Evolutionary conservation across 805 yeast species (phyloP).

Genomic region (Saccharomycopsis fibuligera): DNA sequence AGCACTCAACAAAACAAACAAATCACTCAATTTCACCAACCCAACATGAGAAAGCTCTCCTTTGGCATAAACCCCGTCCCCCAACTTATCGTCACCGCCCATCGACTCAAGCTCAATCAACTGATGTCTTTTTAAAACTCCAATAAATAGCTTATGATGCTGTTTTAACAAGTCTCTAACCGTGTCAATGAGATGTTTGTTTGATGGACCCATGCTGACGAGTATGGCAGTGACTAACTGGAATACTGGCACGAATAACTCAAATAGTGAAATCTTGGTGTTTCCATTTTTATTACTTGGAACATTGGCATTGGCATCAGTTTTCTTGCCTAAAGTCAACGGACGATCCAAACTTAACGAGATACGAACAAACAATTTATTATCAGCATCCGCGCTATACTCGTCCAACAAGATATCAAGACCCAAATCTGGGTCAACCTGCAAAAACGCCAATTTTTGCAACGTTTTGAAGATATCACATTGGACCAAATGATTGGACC

Average conservation of each 20-base stretch:
- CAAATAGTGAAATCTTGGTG: constrained; percentile 47
- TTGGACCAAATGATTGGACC: constrained; percentile 72
- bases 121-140: constrained; percentile 56
- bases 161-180: constrained; percentile 45
- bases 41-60: constrained; percentile 32
- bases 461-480: constrained; percentile 58
- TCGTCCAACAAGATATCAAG: constrained; percentile 44
- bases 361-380: constrained; percentile 28
- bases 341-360: constrained; percentile 51
- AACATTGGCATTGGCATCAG: constrained; percentile 23
- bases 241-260: constrained; percentile 64
- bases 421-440: constrained; percentile 77
- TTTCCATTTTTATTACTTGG: constrained; percentile 2
- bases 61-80: constrained; percentile 23
- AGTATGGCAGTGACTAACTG: constrained; percentile 63
- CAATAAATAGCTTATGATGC: constrained; percentile 50
- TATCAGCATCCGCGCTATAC: constrained; percentile 25
- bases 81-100: background rate
- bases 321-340: constrained; percentile 29
- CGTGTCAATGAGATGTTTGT: constrained; percentile 48
- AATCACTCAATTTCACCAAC: constrained; percentile 46
- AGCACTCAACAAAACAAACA: constrained; percentile 48
- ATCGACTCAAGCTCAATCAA: constrained; percentile 25
- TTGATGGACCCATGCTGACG: constrained; percentile 73
- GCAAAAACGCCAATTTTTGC: constrained; percentile 47